A percentile compares a stretch with the other conserved stretches of the same genome.
These are phyloP conservation scores for Lichenothelia convexa DNA, from an alignment of 495 filamentous ascomycete species.

Conservation along the genomic window DNA sequence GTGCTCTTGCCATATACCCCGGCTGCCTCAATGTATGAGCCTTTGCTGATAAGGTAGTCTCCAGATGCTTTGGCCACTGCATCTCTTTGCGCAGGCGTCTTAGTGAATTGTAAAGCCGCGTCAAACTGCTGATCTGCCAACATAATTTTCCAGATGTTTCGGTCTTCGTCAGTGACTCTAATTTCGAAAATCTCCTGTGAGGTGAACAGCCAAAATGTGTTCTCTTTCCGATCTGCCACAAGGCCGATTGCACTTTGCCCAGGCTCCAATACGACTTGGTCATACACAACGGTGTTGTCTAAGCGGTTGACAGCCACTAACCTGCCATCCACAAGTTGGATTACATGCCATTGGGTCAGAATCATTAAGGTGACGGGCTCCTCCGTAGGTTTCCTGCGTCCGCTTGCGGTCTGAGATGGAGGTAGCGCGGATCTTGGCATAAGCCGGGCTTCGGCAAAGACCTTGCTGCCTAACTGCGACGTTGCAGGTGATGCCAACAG, in stretches of 20 bases:
- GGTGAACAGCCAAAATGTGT: constrained; percentile 94
- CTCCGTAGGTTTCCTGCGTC: constrained; percentile 42
- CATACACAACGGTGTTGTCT: constrained; percentile 65
- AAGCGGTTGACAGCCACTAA: constrained; percentile 72
- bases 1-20: constrained; percentile 83
- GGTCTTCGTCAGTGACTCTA: constrained; percentile 69
- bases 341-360: constrained; percentile 79
- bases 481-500: constrained; percentile 32
- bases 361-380: constrained; percentile 64
- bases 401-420: constrained; percentile 39
- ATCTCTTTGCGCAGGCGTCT: constrained; percentile 55
- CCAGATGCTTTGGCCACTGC: constrained; percentile 77
- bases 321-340: constrained; percentile 65
- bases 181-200: constrained; percentile 81
- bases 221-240: constrained; percentile 74
- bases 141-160: constrained; percentile 90
- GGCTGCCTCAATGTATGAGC: constrained; percentile 68
- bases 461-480: constrained; percentile 40
- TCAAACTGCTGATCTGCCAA: constrained; percentile 72
- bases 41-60: constrained; percentile 65
- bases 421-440: constrained; percentile 54
- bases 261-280: constrained; percentile 68
- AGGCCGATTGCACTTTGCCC: constrained; percentile 64
- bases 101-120: constrained; percentile 65
- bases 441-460: constrained; percentile 56